These are phyloP conservation scores for Tylopilus rubrobrunneus DNA, from an alignment of 768 basidiomycete species.

Conservation along the genomic window DNA sequence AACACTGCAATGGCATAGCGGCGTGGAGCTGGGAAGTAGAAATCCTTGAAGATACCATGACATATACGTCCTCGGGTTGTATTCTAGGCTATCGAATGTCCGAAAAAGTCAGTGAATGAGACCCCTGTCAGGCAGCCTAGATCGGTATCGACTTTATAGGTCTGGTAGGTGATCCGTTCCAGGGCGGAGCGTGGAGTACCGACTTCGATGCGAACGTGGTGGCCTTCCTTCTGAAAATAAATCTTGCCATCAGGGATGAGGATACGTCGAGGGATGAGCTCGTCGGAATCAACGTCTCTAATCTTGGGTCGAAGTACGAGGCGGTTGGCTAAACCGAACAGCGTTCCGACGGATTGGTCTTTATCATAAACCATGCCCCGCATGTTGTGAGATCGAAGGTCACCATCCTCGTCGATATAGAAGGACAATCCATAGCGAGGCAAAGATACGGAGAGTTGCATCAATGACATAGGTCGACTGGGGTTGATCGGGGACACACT, in stretches of 20 bases:
- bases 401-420: slow-evolving; percentile 28
- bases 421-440: slow-evolving; percentile 43
- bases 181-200: not conserved
- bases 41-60: too few species aligned
- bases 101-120: too few species aligned
- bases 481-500: not conserved
- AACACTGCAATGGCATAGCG: too few species aligned
- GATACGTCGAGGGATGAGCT: slow-evolving; percentile 22
- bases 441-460: slow-evolving; percentile 29
- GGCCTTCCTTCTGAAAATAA: slow-evolving; percentile 5
- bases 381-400: slow-evolving; percentile 39
- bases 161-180: slow-evolving; percentile 19
- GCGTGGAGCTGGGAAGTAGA: too few species aligned
- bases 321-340: slow-evolving; percentile 40
- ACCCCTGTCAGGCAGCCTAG: slow-evolving; percentile 29
- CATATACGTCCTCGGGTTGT: too few species aligned
- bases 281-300: not conserved
- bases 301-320: slow-evolving; percentile 36
- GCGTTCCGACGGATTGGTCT: slow-evolving; percentile 39
- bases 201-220: slow-evolving; percentile 18
- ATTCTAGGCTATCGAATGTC: too few species aligned
- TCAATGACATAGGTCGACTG: not conserved
- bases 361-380: slow-evolving; percentile 40
- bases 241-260: slow-evolving; percentile 38
- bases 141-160: slow-evolving; percentile 29